Evolutionary conservation across 1,284 basidiomycete genomes (phyloP).

Genomic region (Apiotrichum montevideense): DNA sequence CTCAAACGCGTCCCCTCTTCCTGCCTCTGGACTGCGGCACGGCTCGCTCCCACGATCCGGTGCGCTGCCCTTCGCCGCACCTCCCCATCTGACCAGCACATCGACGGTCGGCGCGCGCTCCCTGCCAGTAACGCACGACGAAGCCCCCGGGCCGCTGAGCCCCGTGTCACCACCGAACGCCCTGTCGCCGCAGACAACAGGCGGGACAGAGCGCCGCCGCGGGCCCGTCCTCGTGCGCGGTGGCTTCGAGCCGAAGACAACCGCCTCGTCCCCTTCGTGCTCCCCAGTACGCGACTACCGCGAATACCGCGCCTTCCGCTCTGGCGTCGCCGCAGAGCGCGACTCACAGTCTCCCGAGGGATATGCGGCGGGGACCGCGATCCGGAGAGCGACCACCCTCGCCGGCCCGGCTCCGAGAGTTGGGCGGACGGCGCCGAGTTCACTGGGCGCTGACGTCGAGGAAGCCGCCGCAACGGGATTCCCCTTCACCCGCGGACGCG

Average conservation of each 20-base stretch:
- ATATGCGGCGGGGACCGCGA: neutral
- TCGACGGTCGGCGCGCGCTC: neutral
- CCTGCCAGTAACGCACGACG: neutral
- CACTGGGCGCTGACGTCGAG: slow-evolving; percentile 1
- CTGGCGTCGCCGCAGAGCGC: neutral
- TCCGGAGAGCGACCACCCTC: neutral
- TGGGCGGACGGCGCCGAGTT: slow-evolving; percentile 7
- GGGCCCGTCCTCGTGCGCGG: slow-evolving; percentile 44
- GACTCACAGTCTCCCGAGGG: slow-evolving; percentile 1
- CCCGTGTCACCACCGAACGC: neutral
- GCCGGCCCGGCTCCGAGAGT: neutral
- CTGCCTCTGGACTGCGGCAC: neutral
- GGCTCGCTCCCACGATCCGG: neutral
- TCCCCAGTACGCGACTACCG: slow-evolving; percentile 17
- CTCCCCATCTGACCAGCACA: neutral
- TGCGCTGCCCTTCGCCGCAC: neutral
- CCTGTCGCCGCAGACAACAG: slow-evolving; percentile 34
- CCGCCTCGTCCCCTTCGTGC: slow-evolving; percentile 18
- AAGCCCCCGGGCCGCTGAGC: neutral
- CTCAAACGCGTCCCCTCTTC: neutral
- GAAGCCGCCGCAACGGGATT: neutral
- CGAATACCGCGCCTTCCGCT: slow-evolving; percentile 1
- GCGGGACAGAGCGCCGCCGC: slow-evolving; percentile 23
- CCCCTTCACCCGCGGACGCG: neutral
- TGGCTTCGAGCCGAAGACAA: slow-evolving; percentile 32